Percentiles rank a stretch among this genome's conserved stretches.
Evolutionary conservation across 2,329 filamentous ascomycete genomes (phyloP).

Genomic region (Fusarium praegraminearum): DNA sequence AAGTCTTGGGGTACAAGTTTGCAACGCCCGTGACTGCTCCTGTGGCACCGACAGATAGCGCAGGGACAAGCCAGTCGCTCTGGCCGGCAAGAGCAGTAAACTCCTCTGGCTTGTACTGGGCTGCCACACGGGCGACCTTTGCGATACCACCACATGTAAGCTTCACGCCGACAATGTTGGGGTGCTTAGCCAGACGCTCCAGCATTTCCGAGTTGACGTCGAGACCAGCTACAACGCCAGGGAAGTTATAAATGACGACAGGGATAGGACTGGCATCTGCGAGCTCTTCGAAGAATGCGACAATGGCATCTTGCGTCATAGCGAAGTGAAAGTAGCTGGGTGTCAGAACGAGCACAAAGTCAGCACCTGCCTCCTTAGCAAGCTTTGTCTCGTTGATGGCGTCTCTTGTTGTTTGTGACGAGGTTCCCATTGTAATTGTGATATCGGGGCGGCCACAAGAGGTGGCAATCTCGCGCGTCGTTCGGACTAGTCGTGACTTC

Average conservation of each 20-base stretch:
- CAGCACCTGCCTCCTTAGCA: constrained; percentile 72
- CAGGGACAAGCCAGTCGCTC: constrained; percentile 76
- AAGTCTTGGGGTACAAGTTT: constrained; percentile 71
- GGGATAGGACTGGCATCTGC: constrained; percentile 71
- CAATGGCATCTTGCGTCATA: constrained; percentile 69
- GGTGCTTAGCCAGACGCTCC: constrained; percentile 65
- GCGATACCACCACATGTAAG: constrained; percentile 80
- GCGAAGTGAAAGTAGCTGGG: constrained; percentile 78
- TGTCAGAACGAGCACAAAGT: constrained; percentile 75
- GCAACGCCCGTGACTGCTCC: constrained; percentile 73
- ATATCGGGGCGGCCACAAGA: constrained; percentile 67
- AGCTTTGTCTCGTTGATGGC: constrained; percentile 73
- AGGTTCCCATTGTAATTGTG: constrained; percentile 75
- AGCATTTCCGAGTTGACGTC: constrained; percentile 77
- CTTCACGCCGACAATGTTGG: constrained; percentile 77
- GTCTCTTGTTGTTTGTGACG: constrained; percentile 74
- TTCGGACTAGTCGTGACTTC: constrained; percentile 69
- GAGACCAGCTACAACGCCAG: constrained; percentile 73
- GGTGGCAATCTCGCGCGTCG: constrained; percentile 71
- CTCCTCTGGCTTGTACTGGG: constrained; percentile 61
- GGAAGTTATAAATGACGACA: constrained; percentile 80
- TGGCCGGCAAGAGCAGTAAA: constrained; percentile 78
- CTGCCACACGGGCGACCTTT: constrained; percentile 73
- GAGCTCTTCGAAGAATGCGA: constrained; percentile 70
- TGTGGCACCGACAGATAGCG: constrained; percentile 67